These are phyloP conservation scores for Clavariopsis aquatica DNA, from an alignment of 495 filamentous ascomycete species.

Conservation along the genomic window DNA sequence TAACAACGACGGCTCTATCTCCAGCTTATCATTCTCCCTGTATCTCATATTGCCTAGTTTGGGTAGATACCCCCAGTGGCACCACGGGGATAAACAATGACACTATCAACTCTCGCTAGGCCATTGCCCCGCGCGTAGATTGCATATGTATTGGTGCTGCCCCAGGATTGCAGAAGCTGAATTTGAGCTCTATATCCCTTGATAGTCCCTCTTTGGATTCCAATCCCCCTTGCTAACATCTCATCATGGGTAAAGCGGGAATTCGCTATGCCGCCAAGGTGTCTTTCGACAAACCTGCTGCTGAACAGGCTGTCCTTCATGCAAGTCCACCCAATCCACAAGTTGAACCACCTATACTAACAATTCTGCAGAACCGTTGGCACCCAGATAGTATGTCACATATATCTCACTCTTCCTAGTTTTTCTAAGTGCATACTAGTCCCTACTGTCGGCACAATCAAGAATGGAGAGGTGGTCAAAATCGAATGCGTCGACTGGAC, in stretches of 20 bases:
- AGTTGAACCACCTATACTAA: not conserved
- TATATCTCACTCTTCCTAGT: not conserved
- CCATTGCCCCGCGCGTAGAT: slow-evolving; percentile 20
- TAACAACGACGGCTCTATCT: slow-evolving; percentile 35
- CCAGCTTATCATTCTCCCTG: slow-evolving; percentile 35
- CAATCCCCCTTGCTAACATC: not conserved
- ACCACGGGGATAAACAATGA: slow-evolving; percentile 21
- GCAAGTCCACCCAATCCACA: slow-evolving; percentile 51
- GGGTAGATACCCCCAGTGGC: slow-evolving; percentile 5
- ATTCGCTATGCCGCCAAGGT: slow-evolving; percentile 79
- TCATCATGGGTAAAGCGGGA: slow-evolving; percentile 41
- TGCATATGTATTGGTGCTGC: slow-evolving; percentile 16
- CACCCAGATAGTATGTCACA: slow-evolving; percentile 75
- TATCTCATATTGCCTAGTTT: slow-evolving; percentile 19
- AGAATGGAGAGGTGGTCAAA: slow-evolving; percentile 86
- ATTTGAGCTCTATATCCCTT: not conserved
- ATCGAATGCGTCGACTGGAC: slow-evolving; percentile 89
- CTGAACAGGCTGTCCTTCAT: slow-evolving; percentile 73
- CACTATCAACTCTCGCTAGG: slow-evolving; percentile 15
- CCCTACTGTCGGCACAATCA: slow-evolving; percentile 72
- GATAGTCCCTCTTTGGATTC: not conserved
- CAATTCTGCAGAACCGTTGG: slow-evolving; percentile 74
- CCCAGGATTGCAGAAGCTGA: not conserved
- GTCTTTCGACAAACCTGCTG: slow-evolving; percentile 72
- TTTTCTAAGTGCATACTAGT: slow-evolving; percentile 53